Conservation (phyloP, 2,329 filamentous ascomycete species). For the Talaromyces sp. region DNA sequence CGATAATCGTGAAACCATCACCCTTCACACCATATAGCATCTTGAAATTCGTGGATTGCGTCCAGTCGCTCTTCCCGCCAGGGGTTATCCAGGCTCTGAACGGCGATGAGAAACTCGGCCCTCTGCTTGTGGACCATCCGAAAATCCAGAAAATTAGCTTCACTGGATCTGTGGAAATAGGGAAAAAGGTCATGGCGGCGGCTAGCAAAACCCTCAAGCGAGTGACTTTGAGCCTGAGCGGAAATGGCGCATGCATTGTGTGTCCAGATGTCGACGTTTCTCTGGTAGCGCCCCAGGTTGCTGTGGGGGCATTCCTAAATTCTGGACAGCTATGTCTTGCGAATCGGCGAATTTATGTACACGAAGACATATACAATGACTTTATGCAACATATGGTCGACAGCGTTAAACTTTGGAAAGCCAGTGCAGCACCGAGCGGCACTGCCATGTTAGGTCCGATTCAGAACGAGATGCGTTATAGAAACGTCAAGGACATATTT, state of each 20-base stretch:
- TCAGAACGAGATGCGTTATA: constrained; percentile 58
- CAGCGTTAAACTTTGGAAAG: constrained; percentile 19
- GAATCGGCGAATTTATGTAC: constrained; percentile 54
- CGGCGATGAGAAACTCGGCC: constrained; percentile 52
- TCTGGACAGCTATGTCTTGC: constrained; percentile 53
- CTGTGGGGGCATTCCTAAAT: constrained; percentile 47
- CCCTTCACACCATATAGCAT: constrained; percentile 52
- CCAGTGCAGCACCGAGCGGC: constrained; percentile 23
- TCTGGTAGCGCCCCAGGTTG: constrained; percentile 28
- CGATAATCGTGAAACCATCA: constrained; percentile 53
- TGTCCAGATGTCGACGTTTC: constrained; percentile 51
- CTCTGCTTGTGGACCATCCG: constrained; percentile 49
- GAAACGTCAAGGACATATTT: constrained; percentile 50
- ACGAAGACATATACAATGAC: constrained; percentile 48
- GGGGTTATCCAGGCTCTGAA: constrained; percentile 55
- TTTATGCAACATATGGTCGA: constrained; percentile 46
- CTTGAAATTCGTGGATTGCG: constrained; percentile 50
- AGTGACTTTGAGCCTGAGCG: constrained; percentile 50
- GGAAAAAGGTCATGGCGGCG: constrained; percentile 47
- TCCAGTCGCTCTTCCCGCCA: constrained; percentile 46
- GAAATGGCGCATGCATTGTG: constrained; percentile 53
- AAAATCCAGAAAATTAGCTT: constrained; percentile 56
- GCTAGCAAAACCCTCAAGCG: constrained; percentile 51
- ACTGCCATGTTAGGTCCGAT: constrained; percentile 54
- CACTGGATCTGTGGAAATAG: constrained; percentile 51